Conservation (phyloP, 2,329 filamentous ascomycete genomes). For the Phyllosticta paracitricarpa region DNA sequence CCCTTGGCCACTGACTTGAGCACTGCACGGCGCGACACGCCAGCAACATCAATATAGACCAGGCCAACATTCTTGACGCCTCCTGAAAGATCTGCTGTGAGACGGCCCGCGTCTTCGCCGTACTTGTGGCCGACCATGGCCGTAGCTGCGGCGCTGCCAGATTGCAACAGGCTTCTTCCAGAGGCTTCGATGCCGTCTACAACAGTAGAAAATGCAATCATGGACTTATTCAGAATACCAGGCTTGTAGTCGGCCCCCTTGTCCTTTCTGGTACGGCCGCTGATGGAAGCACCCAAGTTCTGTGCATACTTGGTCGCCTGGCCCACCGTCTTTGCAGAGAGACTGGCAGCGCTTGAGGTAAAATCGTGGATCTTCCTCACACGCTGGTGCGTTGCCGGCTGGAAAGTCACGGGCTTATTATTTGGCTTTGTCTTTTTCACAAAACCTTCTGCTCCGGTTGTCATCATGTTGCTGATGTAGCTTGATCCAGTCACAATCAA, state of each 20-base stretch:
- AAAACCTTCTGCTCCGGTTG: slow-evolving; percentile 69
- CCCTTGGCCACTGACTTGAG: slow-evolving; percentile 91
- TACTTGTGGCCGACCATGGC: slow-evolving; percentile 85
- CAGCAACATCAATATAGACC: slow-evolving; percentile 93
- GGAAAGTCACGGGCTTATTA: slow-evolving; percentile 76
- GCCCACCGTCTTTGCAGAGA: slow-evolving; percentile 80
- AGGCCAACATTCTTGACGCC: slow-evolving; percentile 94
- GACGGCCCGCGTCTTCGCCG: slow-evolving; percentile 70
- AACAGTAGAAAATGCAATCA: slow-evolving; percentile 94
- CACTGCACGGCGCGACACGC: slow-evolving; percentile 79
- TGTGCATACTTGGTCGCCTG: slow-evolving; percentile 77
- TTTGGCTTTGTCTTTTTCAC: slow-evolving; percentile 69
- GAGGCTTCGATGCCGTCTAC: slow-evolving; percentile 89
- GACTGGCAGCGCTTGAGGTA: slow-evolving; percentile 64
- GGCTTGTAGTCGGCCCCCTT: slow-evolving; percentile 68
- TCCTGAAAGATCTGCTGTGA: slow-evolving; percentile 66
- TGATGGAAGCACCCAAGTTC: slow-evolving; percentile 70
- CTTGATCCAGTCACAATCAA: slow-evolving; percentile 83
- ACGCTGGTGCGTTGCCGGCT: slow-evolving; percentile 70
- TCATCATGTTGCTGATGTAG: slow-evolving; percentile 67
- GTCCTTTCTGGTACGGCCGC: slow-evolving; percentile 50
- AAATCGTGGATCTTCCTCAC: slow-evolving; percentile 86
- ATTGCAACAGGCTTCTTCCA: slow-evolving; percentile 65
- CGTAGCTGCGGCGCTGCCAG: slow-evolving; percentile 67
- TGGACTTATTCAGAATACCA: slow-evolving; percentile 83